These are phyloP conservation scores for Intubia oerlemansii DNA, from an alignment of 2,329 filamentous ascomycete species.

Conservation along the genomic window DNA sequence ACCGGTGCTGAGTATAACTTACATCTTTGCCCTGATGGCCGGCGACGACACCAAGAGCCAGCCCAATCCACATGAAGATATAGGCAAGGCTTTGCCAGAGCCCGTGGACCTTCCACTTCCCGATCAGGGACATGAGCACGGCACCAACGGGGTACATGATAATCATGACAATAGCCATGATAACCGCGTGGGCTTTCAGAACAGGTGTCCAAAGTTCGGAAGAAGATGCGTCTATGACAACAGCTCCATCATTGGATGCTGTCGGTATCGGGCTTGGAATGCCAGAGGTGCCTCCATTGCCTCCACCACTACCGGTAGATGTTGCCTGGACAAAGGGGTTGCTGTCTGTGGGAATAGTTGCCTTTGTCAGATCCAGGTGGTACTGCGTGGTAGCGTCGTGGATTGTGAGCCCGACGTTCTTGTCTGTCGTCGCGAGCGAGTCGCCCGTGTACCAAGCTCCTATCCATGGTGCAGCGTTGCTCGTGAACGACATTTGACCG, in stretches of 20 bases:
- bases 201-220: slow-evolving; percentile 8
- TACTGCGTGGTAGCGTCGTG: slow-evolving; percentile 26
- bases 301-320: slow-evolving; percentile 3
- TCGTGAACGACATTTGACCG: slow-evolving; percentile 18
- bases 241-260: no score
- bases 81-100: slow-evolving; percentile 31
- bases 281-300: slow-evolving; percentile 2
- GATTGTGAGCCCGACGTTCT: slow-evolving; percentile 17
- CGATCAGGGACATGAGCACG: slow-evolving; percentile 35
- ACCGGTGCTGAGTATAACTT: slow-evolving; percentile 12
- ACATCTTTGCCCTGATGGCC: slow-evolving; percentile 21
- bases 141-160: slow-evolving; percentile 38
- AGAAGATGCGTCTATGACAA: slow-evolving; percentile 9
- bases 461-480: slow-evolving; percentile 25
- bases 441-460: slow-evolving; percentile 28
- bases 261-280: no score
- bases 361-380: slow-evolving; percentile 25
- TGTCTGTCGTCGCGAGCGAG: slow-evolving; percentile 21
- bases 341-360: slow-evolving; percentile 21
- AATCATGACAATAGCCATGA: slow-evolving; percentile 39
- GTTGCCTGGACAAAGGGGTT: slow-evolving; percentile 26
- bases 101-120: slow-evolving; percentile 35
- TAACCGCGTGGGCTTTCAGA: slow-evolving; percentile 28
- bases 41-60: slow-evolving; percentile 31
- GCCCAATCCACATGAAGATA: slow-evolving; percentile 35